phyloP scores from a whole-genome alignment of 805 yeast species.

The Candida sithepensis region DNA sequence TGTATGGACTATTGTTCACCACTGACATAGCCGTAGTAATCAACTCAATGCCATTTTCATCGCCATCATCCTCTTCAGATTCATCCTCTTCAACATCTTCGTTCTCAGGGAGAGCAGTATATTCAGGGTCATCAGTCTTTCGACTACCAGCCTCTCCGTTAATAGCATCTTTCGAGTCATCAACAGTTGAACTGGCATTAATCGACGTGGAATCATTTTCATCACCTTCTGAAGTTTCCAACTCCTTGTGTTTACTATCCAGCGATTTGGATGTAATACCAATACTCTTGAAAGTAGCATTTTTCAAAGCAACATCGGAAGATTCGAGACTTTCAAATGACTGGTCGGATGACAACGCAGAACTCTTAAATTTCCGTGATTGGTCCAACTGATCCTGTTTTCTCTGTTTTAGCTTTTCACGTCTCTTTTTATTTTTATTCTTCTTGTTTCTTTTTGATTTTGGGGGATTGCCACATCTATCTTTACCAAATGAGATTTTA shows the following conservation, averaged over 20 bases:
- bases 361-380: not conserved
- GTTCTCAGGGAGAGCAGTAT: not conserved
- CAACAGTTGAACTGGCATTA: constrained; percentile 9
- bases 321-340: not conserved
- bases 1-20: not conserved
- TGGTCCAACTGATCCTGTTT: constrained; percentile 3
- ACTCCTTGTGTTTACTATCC: constrained; percentile 5
- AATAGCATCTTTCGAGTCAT: not conserved
- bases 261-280: constrained; percentile 24
- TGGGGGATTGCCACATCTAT: constrained; percentile 75
- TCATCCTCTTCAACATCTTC: not conserved
- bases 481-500: constrained; percentile 64
- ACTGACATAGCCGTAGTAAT: not conserved
- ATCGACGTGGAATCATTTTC: constrained; percentile 3
- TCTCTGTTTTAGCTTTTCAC: constrained; percentile 11
- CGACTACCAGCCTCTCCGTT: no score
- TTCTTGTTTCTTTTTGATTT: constrained; percentile 44
- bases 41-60: not conserved
- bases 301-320: constrained; percentile 8
- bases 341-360: not conserved
- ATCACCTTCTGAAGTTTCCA: not conserved
- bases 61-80: not conserved
- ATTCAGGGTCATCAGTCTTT: no score
- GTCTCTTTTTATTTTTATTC: constrained; percentile 34
- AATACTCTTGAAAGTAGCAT: constrained; percentile 20